Conservation (phyloP, 2,329 filamentous ascomycete genomes). For the Calonectria ilicicola region DNA sequence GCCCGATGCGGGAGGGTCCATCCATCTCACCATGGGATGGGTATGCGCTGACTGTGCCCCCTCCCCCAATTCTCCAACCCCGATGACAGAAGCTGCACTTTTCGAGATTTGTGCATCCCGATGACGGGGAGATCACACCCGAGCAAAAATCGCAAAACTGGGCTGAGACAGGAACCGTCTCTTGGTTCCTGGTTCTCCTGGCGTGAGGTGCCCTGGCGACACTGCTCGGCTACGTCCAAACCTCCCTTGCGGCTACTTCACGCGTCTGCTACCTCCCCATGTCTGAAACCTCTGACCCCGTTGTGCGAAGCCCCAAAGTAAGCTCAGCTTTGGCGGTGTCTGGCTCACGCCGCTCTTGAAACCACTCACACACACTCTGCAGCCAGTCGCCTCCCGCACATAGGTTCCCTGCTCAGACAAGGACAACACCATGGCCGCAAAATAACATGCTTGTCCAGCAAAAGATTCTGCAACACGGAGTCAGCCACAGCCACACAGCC, state of each 20-base stretch:
- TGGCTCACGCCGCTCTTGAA: conserved; percentile 1
- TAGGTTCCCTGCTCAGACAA: background rate
- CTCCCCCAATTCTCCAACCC: background rate
- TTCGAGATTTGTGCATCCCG: background rate
- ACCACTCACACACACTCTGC: background rate
- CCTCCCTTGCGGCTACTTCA: conserved; percentile 9
- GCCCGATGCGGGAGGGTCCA: conserved; percentile 27
- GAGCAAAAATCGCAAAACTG: background rate
- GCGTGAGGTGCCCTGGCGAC: background rate
- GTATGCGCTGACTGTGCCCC: conserved; percentile 18
- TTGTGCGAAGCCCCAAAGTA: conserved; percentile 8
- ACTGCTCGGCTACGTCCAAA: conserved; percentile 6
- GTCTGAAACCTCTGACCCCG: conserved; percentile 16
- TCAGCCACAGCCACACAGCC: conserved; percentile 7
- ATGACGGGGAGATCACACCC: background rate
- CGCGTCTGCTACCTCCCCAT: background rate
- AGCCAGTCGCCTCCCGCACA: background rate
- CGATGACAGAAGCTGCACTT: background rate
- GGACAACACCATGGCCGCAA: background rate
- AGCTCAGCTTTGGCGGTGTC: background rate
- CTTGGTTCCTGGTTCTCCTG: background rate
- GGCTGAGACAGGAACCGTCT: conserved; percentile 6
- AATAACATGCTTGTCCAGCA: background rate
- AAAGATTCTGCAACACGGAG: background rate
- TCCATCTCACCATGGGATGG: conserved; percentile 12